Evolutionary conservation across 1,139 yeast species (phyloP), one percentile per base, ranked within the genome.

Genomic region (Nakaseomyces bracarensis): DNA sequence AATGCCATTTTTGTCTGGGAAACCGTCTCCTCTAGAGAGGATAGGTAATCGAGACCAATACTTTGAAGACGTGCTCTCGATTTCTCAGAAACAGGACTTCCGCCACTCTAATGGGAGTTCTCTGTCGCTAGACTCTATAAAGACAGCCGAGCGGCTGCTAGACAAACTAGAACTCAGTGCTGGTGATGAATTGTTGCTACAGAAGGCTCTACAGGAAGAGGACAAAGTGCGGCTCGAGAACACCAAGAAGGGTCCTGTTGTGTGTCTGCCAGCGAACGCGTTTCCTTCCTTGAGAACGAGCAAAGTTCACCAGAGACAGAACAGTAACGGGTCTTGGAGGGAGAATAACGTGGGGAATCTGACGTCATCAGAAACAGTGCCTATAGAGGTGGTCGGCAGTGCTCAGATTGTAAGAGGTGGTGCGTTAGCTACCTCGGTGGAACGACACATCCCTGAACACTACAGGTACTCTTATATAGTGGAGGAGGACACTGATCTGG

Each of bases 261-360:
- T 55, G n/a, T 56, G 62, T 43, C 43, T 56, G 35, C 64, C 64
- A 1, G 64, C 64, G 4, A 52, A 61, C 2, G 53, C 52, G 15
- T 60, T 59, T 35, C 60, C 56, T 13, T 60, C 63, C 3, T 38
- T 59, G 38, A 46, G 58, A 40, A 42, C 48, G 29, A 41, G 39
- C 38, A 40, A 26, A 15, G 18, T 16, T 19, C 43, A 7, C 37
- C 43, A 4, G 23, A 35, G 31, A 35, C 44, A 30, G 8, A 31
- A 27, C 40, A 43, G 26, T 34, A 38, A 14, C 5, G 35, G 38
- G 5, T 5, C 29, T n/a, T 37, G 34, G 38, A 39, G 21, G 27
- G 21, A 14, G n/a, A 15, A 18, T 15, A 23, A 31, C 15, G 19
- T 30, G 3, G 39, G 27, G 10, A 27, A 11, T 6, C 5, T n/a